Evolutionary conservation across 176 grass and related monocot genomes (phyloP).

Genomic region (Cocos nucifera): DNA sequence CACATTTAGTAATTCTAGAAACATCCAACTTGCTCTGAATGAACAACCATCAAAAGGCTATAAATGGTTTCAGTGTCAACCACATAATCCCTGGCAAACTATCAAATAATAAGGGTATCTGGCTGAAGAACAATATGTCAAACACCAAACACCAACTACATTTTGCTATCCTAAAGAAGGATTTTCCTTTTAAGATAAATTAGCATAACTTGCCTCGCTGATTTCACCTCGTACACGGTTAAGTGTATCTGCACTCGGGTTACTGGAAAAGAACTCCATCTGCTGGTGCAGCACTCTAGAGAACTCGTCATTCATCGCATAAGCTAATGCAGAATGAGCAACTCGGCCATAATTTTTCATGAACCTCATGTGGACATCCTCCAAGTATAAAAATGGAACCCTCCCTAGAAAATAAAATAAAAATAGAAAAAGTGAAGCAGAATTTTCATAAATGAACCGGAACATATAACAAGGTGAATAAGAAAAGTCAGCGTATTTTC

Average conservation of each 20-base stretch:
- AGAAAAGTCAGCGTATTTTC: too few relatives aligned
- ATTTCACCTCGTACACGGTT: constrained; percentile 79
- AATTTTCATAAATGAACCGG: neutral
- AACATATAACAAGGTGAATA: neutral
- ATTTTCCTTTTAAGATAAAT: neutral
- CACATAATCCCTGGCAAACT: too few relatives aligned
- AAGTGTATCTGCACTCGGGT: constrained; percentile 77
- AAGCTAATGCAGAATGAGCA: constrained; percentile 58
- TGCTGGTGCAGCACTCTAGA: constrained; percentile 95
- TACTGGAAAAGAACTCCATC: constrained; percentile 97
- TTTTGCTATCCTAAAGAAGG: too few relatives aligned
- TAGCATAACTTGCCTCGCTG: constrained; percentile 43
- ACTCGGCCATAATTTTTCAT: constrained; percentile 88
- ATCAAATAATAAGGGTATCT: too few relatives aligned
- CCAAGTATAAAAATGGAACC: constrained; percentile 82
- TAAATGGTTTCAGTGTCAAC: too few relatives aligned
- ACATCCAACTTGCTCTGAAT: too few relatives aligned
- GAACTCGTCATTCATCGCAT: constrained; percentile 96
- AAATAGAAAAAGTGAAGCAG: neutral
- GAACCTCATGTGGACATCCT: constrained; percentile 97
- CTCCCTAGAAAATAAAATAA: constrained; percentile 37
- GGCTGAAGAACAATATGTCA: too few relatives aligned
- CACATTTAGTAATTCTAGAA: too few relatives aligned
- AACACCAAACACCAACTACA: too few relatives aligned
- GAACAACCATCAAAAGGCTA: too few relatives aligned